These are phyloP conservation scores for Moricandia arvensis DNA, from an alignment of 345 rosid genomes.

Conservation along the genomic window DNA sequence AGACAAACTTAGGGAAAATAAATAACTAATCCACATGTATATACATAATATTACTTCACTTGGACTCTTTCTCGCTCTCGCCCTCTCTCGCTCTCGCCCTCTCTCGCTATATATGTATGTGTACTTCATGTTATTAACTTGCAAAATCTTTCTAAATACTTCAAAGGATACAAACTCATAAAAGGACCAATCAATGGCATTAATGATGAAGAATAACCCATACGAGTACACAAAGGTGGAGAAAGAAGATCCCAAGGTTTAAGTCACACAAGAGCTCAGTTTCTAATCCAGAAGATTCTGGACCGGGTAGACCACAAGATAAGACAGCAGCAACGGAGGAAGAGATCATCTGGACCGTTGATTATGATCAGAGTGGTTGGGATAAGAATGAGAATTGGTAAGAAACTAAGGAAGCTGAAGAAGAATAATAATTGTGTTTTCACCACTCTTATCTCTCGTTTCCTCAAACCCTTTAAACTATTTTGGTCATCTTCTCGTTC, in stretches of 20 bases:
- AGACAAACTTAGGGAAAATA: neutral
- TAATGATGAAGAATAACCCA: slow-evolving; percentile 28
- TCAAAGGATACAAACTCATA: slow-evolving; percentile 23
- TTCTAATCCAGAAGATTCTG: slow-evolving; percentile 70
- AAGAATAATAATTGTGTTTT: slow-evolving; percentile 38
- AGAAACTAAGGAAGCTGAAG: slow-evolving; percentile 61
- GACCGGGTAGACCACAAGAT: slow-evolving; percentile 47
- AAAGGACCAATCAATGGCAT: slow-evolving; percentile 8
- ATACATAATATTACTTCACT: neutral
- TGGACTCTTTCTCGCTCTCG: no score
- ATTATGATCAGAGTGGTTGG: slow-evolving; percentile 54
- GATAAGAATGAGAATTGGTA: slow-evolving; percentile 64
- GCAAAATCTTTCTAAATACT: slow-evolving; percentile 8
- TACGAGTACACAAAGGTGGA: slow-evolving; percentile 58
- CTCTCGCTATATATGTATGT: slow-evolving; percentile 13
- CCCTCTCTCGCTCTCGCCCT: neutral
- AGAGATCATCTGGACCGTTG: slow-evolving; percentile 47
- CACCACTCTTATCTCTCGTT: slow-evolving; percentile 29
- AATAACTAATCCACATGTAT: slow-evolving; percentile 1
- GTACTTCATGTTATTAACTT: slow-evolving; percentile 21
- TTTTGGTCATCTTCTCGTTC: slow-evolving; percentile 15
- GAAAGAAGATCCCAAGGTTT: slow-evolving; percentile 68
- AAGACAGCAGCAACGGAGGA: slow-evolving; percentile 10
- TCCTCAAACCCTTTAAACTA: slow-evolving; percentile 32
- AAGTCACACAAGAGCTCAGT: slow-evolving; percentile 64